Evolutionary conservation across 1,139 yeast species (phyloP).

Genomic region (Diutina siamensis): DNA sequence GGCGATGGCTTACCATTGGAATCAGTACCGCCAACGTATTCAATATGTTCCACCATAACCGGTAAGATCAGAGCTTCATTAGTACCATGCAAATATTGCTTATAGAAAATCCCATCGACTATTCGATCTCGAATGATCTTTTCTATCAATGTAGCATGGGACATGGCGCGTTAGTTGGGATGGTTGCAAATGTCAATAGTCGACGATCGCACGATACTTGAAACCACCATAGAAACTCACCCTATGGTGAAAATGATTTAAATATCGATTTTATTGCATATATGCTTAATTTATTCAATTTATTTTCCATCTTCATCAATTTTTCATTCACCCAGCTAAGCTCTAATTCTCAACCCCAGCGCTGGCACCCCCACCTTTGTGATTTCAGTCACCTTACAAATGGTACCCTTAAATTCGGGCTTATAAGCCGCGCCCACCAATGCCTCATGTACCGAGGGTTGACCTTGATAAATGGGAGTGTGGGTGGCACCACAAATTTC

Average conservation of each 20-base stretch:
- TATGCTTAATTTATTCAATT: neutral
- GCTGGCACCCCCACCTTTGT: slow-evolving; percentile 89
- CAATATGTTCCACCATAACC: slow-evolving; percentile 25
- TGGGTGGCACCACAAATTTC: slow-evolving; percentile 79
- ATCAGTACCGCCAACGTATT: slow-evolving; percentile 37
- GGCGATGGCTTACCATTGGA: slow-evolving; percentile 43
- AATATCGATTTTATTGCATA: no score
- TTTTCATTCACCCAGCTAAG: slow-evolving; percentile 32
- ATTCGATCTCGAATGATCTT: slow-evolving; percentile 60
- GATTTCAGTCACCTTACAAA: slow-evolving; percentile 66
- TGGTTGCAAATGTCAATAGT: no score
- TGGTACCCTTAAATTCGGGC: slow-evolving; percentile 60
- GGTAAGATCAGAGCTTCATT: slow-evolving; percentile 38
- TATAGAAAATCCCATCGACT: slow-evolving; percentile 59
- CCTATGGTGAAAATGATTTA: no score
- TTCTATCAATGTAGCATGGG: slow-evolving; percentile 24
- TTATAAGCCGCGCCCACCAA: slow-evolving; percentile 86
- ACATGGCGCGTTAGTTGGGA: neutral
- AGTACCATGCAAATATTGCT: slow-evolving; percentile 47
- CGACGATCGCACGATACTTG: no score
- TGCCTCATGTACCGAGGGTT: slow-evolving; percentile 65
- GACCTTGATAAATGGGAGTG: slow-evolving; percentile 80
- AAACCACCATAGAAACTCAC: no score
- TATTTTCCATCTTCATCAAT: neutral
- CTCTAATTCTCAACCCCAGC: slow-evolving; percentile 67